Evolutionary conservation across 2,329 filamentous ascomycete genomes (phyloP), one percentile per base, ranked within the genome.

Genomic region (Fusarium sublunatum): DNA sequence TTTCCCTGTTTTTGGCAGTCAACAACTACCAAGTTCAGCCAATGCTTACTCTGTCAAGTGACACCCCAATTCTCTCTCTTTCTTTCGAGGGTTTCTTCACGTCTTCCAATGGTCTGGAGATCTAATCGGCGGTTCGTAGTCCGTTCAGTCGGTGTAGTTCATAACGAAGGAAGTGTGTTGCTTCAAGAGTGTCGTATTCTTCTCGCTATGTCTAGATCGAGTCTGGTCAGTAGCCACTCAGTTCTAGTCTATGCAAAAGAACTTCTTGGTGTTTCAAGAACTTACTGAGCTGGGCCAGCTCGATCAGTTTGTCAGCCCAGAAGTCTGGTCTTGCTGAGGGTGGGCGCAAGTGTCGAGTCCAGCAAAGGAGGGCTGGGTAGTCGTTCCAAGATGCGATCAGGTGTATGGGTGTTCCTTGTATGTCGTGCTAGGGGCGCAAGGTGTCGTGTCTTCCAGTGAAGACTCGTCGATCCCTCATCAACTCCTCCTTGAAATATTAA

Each of bases 31-130:
- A 12, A 35, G 9, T 15, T 12, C 28, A 11, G 22, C 13, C 19
- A 19, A 6, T 25, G 10, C 2, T 11, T 39, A 35, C 41, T 60
- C 55, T 60, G 19, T 55, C 6, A 24, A 31, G 6, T 28, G 11
- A 7, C 3, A 5, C 1, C 5, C 6, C 4, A 25, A 12, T 7
- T 1, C 19, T 13, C 7, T 9, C 13, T 25, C 12, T 24, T 15
- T 0, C 2, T 12, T 24, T 1, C 28, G n/a, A 13, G 8, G 7
- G 7, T 13, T n/a, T n/a, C 2, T 24, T 10, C 13, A 11, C 5
- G 13, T 7, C 12, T n/a, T 34, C 8, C 1, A 11, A 36, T 32
- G 11, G 19, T 24, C 10, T 29, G 3, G 2, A 6, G 7, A 6
- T 22, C n/a, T 12, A 2, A 8, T 10, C 7, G 6, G 24, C 35